Base-by-base conservation (phyloP, 2,329 filamentous ascomycete genomes). In the Fusarium miscanthi region DNA sequence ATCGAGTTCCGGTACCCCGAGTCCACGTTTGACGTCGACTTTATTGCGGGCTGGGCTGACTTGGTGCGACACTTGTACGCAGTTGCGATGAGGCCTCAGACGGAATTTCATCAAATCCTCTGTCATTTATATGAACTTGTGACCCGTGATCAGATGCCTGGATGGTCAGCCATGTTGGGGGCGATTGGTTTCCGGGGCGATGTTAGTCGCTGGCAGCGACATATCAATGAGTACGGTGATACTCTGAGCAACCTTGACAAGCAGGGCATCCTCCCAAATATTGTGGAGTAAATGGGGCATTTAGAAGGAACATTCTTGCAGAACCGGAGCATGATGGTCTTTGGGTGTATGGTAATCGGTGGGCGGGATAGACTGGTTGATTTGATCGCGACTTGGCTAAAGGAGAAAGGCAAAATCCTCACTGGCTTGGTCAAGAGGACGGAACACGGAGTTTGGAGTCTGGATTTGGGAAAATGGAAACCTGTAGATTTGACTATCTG, bases 1-100 rank as follows among this genome's bases (percentile, higher is more conserved):
- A 23, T 77, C 19, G 77, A 79, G 63, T 79, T 79, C 27, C 74
- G 78, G 35, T 79, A 79, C 42, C 75, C 76, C 30, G 77, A 78
- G 25, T 71, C 75, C 17, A 72, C 52, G 13, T 78, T 78, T 51
- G 74, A 79, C 31, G 59, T 68, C 6, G 69, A 75, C 16, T 79
- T 70, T 62, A 67, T 79, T 37, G 56, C 67, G 10, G 49, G 74
- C 41, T 79, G 78, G 78, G 68, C 71, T 27, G 66, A 73, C 45
- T 37, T 79, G 41, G 71, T 72, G 19, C 72, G 74, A 37, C 70
- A 73, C 31, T 61, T 79, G 27, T 76, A 76, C 52, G 68, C 66
- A 16, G 46, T 77, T 49, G 73, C 75, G 14, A 48, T 73, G 42
- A 61, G 56, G 33, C 43, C 72, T 9, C 56, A 70, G 30, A 40